Evolutionary conservation across 2,329 filamentous ascomycete species (phyloP).

Genomic region (Sporothrix phasma): DNA sequence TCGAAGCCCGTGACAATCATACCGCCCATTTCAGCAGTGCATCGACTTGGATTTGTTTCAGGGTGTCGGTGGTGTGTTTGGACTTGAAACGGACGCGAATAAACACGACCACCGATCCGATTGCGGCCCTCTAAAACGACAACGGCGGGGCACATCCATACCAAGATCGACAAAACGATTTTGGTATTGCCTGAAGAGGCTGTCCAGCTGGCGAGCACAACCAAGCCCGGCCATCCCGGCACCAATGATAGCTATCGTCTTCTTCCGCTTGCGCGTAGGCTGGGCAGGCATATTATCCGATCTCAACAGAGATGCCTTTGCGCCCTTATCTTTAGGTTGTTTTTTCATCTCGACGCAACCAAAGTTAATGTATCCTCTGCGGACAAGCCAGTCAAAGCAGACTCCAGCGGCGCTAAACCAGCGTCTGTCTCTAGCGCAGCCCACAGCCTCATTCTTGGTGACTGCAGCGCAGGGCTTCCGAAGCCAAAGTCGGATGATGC

Average conservation of each 20-base stretch:
- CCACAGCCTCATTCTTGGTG: constrained; percentile 73
- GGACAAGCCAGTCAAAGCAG: constrained; percentile 85
- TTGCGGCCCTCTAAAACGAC: constrained; percentile 78
- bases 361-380: constrained; percentile 92
- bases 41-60: constrained; percentile 34
- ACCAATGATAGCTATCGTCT: constrained; percentile 76
- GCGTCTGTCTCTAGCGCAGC: constrained; percentile 75
- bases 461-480: constrained; percentile 76
- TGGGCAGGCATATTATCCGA: neutral
- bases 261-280: constrained; percentile 34
- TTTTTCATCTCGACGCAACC: constrained; percentile 58
- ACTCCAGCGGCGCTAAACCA: constrained; percentile 86
- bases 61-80: constrained; percentile 31
- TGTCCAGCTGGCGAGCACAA: constrained; percentile 82
- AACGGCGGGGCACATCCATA: constrained; percentile 61
- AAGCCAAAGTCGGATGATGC: constrained; percentile 82
- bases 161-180: constrained; percentile 54
- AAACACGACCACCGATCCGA: constrained; percentile 84
- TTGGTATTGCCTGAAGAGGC: constrained; percentile 71
- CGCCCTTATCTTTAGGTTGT: constrained; percentile 27
- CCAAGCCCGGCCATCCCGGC: constrained; percentile 91
- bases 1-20: constrained; percentile 98
- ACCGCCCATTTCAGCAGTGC: constrained; percentile 91
- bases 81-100: constrained; percentile 62
- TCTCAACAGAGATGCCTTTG: neutral